These are phyloP conservation scores for Alisma plantagoaquatica DNA, from an alignment of 106 monocot species.

Conservation along the genomic window DNA sequence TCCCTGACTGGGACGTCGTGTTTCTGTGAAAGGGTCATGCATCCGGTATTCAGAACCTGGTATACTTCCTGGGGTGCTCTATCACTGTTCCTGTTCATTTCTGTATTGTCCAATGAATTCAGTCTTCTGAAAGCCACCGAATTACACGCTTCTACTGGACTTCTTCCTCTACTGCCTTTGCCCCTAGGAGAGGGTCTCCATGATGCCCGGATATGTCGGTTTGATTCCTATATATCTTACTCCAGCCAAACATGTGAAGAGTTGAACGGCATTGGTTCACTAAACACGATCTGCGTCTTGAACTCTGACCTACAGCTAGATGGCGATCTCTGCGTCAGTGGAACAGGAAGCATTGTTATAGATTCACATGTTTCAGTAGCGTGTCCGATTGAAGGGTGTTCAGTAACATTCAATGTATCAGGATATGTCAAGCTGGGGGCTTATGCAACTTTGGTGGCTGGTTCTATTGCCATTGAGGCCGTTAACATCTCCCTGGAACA, in stretches of 20 bases:
- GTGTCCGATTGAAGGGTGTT: conserved; percentile 66
- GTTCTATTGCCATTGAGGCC: conserved; percentile 53
- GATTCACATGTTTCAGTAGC: conserved; percentile 37
- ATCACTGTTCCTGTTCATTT: conserved; percentile 13
- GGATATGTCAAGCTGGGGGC: conserved; percentile 50
- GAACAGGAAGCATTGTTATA: conserved; percentile 57
- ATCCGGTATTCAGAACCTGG: conserved; percentile 15
- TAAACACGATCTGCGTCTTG: conserved; percentile 53
- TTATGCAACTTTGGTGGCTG: conserved; percentile 46
- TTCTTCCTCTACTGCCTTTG: conserved; percentile 4
- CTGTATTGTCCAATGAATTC: conserved; percentile 16
- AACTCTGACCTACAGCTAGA: conserved; percentile 36
- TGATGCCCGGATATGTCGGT: conserved; percentile 1
- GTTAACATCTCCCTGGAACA: conserved; percentile 36
- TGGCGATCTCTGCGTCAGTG: conserved; percentile 49
- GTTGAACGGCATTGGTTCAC: conserved; percentile 68
- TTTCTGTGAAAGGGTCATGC: conserved; percentile 28
- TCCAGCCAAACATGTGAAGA: conserved; percentile 44
- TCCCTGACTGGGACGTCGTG: too few relatives aligned
- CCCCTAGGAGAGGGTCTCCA: conserved; percentile 5
- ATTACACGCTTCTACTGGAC: not conserved
- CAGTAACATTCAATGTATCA: conserved; percentile 46
- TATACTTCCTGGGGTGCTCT: conserved; percentile 8
- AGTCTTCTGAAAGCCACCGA: conserved; percentile 1
- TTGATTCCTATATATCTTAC: conserved; percentile 15